Evolutionary conservation across 2,329 filamentous ascomycete species (phyloP).

Genomic region (Trichophaea hybrida): DNA sequence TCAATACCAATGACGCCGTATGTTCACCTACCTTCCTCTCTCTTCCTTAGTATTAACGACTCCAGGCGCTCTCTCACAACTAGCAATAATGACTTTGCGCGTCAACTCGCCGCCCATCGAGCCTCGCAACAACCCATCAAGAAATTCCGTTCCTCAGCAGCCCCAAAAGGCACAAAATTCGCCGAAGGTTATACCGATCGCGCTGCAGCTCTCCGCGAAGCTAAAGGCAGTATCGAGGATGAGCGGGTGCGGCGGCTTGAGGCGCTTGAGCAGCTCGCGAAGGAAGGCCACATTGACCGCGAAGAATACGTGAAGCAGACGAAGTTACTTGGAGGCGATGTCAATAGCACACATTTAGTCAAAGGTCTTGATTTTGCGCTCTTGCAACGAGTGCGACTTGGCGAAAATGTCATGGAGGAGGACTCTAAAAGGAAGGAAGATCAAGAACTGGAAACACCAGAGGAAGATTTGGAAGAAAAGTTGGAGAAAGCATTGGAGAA

Average conservation of each 20-base stretch:
- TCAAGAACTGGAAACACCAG: slow-evolving; percentile 28
- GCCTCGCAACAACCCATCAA: slow-evolving; percentile 47
- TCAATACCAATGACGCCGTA: slow-evolving; percentile 93
- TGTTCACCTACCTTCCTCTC: slow-evolving; percentile 29
- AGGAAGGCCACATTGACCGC: slow-evolving; percentile 69
- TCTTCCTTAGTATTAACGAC: slow-evolving; percentile 19
- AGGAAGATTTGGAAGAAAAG: slow-evolving; percentile 49
- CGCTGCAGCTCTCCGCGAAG: slow-evolving; percentile 41
- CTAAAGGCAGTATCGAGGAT: slow-evolving; percentile 36
- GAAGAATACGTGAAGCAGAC: slow-evolving; percentile 31
- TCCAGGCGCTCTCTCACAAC: slow-evolving; percentile 48
- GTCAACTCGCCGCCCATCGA: slow-evolving; percentile 58
- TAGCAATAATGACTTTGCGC: slow-evolving; percentile 53
- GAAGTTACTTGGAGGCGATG: slow-evolving; percentile 64
- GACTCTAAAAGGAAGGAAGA: slow-evolving; percentile 21
- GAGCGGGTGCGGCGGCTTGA: slow-evolving; percentile 53
- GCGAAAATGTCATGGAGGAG: slow-evolving; percentile 47
- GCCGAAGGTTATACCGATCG: slow-evolving; percentile 75
- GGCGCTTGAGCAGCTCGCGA: slow-evolving; percentile 66
- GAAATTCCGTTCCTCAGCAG: slow-evolving; percentile 58
- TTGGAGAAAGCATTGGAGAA: slow-evolving; percentile 44
- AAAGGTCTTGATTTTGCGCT: slow-evolving; percentile 84
- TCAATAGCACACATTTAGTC: slow-evolving; percentile 68
- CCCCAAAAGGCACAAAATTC: slow-evolving; percentile 69
- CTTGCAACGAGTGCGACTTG: slow-evolving; percentile 51